Evolutionary conservation across 2,329 filamentous ascomycete species (phyloP).

Genomic region (Decorospora gaudefroyi): DNA sequence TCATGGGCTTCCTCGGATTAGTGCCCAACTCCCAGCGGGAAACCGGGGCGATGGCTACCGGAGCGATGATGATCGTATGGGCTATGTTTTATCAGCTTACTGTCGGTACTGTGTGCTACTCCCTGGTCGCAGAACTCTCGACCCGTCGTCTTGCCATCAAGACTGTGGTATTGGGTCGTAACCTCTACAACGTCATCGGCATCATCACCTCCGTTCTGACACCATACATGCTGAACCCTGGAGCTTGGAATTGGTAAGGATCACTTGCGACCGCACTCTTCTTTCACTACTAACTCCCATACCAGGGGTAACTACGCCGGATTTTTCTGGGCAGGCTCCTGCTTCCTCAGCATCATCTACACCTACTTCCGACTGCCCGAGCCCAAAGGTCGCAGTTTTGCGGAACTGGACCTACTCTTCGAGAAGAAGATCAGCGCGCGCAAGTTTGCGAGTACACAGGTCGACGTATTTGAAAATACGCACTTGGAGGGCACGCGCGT

Average conservation of each 20-base stretch:
- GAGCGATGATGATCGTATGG: slow-evolving; percentile 70
- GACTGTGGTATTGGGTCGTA: slow-evolving; percentile 83
- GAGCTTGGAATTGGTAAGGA: slow-evolving; percentile 70
- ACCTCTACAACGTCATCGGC: slow-evolving; percentile 74
- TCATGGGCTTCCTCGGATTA: slow-evolving; percentile 82
- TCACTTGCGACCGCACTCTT: too few relatives aligned
- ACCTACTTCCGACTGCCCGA: slow-evolving; percentile 82
- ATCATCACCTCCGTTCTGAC: slow-evolving; percentile 83
- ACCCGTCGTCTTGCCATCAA: slow-evolving; percentile 86
- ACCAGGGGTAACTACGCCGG: slow-evolving; percentile 76
- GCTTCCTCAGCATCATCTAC: slow-evolving; percentile 79
- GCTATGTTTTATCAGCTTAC: slow-evolving; percentile 74
- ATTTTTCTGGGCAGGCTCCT: slow-evolving; percentile 85
- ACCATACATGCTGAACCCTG: slow-evolving; percentile 90
- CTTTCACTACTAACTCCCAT: background rate
- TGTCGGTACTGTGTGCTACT: slow-evolving; percentile 88
- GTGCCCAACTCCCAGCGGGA: slow-evolving; percentile 64
- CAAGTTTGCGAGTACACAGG: slow-evolving; percentile 66
- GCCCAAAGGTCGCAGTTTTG: slow-evolving; percentile 77
- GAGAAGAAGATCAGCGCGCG: slow-evolving; percentile 72
- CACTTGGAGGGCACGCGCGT: slow-evolving; percentile 33
- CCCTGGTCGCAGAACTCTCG: slow-evolving; percentile 81
- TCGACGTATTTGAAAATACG: slow-evolving; percentile 58
- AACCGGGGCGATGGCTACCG: slow-evolving; percentile 72
- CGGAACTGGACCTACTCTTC: slow-evolving; percentile 84